A percentile compares a stretch with the other conserved stretches of the same genome.
Evolutionary conservation across 2,329 filamentous ascomycete genomes (phyloP).

Genomic region (Aspergillus phoenicis): DNA sequence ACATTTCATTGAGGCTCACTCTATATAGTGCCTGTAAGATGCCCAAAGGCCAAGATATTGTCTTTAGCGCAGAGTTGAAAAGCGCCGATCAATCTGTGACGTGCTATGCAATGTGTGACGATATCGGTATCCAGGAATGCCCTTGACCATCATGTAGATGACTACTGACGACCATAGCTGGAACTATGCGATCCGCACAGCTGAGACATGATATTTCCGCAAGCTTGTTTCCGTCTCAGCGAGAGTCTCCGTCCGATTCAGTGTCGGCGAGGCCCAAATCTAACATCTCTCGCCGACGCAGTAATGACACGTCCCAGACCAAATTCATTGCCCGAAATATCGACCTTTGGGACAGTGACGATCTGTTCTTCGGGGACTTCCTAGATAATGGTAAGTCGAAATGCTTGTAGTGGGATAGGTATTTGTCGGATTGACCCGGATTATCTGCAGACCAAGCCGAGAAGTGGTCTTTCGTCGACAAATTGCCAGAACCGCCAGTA

Average conservation of each 20-base stretch:
- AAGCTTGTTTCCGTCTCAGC: constrained; percentile 45
- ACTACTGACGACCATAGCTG: constrained; percentile 46
- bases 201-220: constrained; percentile 54
- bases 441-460: background rate
- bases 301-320: constrained; percentile 22
- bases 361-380: constrained; percentile 57
- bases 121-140: constrained; percentile 60
- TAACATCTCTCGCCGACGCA: constrained; percentile 22
- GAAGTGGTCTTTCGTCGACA: constrained; percentile 12
- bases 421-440: background rate
- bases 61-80: constrained; percentile 60
- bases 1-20: constrained; percentile 27
- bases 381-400: constrained; percentile 41
- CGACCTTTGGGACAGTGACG: constrained; percentile 58
- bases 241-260: constrained; percentile 5
- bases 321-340: constrained; percentile 18
- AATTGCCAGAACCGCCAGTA: background rate
- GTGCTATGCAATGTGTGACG: constrained; percentile 79
- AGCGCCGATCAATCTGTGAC: constrained; percentile 60
- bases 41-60: constrained; percentile 61
- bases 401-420: background rate
- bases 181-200: constrained; percentile 57
- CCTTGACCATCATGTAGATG: background rate
- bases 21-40: constrained; percentile 63
- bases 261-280: constrained; percentile 22